These are phyloP conservation scores for Globisporangium carolinianum DNA, from an alignment of 352 stramenopile species.

Conservation along the genomic window DNA sequence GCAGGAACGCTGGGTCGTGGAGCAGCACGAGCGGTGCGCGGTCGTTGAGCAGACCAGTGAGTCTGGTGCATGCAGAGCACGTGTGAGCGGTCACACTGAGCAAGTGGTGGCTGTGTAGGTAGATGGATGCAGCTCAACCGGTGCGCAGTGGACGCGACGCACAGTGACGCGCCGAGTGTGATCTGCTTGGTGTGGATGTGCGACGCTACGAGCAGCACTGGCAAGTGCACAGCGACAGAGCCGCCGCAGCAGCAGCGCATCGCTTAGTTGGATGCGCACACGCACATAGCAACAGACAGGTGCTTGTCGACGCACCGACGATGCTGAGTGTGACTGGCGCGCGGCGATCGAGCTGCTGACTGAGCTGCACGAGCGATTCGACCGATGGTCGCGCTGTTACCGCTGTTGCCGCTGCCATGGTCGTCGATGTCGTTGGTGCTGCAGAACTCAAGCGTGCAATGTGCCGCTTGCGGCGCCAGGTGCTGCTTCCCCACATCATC, in stretches of 20 bases:
- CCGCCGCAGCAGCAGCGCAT: too few species aligned
- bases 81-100: not conserved
- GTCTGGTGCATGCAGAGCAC: not conserved
- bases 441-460: not conserved
- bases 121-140: not conserved
- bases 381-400: slow-evolving; percentile 1
- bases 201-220: slow-evolving; percentile 9
- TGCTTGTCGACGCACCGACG: slow-evolving; percentile 2
- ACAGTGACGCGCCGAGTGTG: slow-evolving; percentile 5
- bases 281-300: too few species aligned
- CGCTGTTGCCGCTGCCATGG: too few species aligned
- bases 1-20: slow-evolving; percentile 7
- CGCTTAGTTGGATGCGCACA: not conserved
- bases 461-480: slow-evolving; percentile 5
- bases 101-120: not conserved
- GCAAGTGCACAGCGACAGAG: not conserved
- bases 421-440: not conserved
- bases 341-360: slow-evolving; percentile 8
- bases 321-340: slow-evolving; percentile 10
- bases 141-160: not conserved
- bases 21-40: slow-evolving; percentile 2
- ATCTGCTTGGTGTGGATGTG: slow-evolving; percentile 13
- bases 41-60: slow-evolving; percentile 1
- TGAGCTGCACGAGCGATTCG: slow-evolving; percentile 9
- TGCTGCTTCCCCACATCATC: slow-evolving; percentile 4